phyloP scores from a whole-genome alignment of 352 stramenopile species.

The Globisporangium irregulare region DNA sequence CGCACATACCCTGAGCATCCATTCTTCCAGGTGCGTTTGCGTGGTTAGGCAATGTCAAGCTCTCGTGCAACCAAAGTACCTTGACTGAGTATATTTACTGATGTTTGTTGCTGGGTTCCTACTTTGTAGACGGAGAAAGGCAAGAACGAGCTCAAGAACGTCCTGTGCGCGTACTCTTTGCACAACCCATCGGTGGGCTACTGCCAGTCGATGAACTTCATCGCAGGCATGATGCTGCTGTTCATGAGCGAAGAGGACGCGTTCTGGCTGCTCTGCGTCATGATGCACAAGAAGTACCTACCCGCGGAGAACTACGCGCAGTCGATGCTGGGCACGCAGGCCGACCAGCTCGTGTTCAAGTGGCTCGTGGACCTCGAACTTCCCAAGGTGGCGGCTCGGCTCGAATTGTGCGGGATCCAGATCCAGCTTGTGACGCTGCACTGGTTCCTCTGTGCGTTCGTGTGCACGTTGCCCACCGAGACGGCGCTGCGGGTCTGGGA shows the following conservation, averaged over 20 bases:
- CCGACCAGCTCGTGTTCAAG: constrained; percentile 76
- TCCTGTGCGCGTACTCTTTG: constrained; percentile 54
- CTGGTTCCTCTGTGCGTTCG: constrained; percentile 84
- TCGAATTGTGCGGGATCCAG: constrained; percentile 41
- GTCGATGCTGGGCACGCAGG: constrained; percentile 67
- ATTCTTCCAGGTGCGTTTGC: constrained; percentile 34
- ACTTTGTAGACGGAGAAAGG: constrained; percentile 33
- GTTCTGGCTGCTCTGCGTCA: constrained; percentile 76
- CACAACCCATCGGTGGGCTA: constrained; percentile 60
- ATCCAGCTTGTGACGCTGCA: constrained; percentile 79
- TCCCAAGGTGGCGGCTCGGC: constrained; percentile 27
- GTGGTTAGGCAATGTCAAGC: not conserved
- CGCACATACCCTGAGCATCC: constrained; percentile 62
- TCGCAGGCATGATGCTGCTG: constrained; percentile 62
- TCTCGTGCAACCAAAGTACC: too few relatives aligned
- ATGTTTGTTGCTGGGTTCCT: too few relatives aligned
- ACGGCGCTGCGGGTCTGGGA: constrained; percentile 73
- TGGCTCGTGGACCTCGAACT: constrained; percentile 50
- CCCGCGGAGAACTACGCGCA: constrained; percentile 73
- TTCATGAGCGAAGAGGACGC: constrained; percentile 72
- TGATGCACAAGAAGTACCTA: constrained; percentile 65
- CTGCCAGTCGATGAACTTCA: constrained; percentile 81
- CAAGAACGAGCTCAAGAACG: constrained; percentile 45
- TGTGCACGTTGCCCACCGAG: constrained; percentile 75
- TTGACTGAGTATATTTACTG: too few relatives aligned